Evolutionary conservation across 495 filamentous ascomycete genomes (phyloP).

Genomic region (Aspergillus cavernicola): DNA sequence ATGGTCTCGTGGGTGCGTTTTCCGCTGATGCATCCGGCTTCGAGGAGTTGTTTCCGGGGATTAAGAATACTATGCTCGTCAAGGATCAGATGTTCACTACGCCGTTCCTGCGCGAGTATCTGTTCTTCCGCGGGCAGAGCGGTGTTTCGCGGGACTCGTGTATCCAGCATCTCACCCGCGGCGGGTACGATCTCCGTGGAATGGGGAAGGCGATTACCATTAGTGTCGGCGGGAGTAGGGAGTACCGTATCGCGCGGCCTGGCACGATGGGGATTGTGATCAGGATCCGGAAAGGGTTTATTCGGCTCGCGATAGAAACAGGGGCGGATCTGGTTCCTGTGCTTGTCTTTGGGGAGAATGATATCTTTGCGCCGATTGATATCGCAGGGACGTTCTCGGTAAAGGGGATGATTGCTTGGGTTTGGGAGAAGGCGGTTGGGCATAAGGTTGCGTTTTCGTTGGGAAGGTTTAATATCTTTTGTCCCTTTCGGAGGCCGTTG

Average conservation of each 20-base stretch:
- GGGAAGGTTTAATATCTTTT: constrained; percentile 66
- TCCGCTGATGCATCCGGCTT: constrained; percentile 77
- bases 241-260: constrained; percentile 23
- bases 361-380: constrained; percentile 20
- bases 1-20: constrained; percentile 78
- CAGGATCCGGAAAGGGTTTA: constrained; percentile 24
- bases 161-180: constrained; percentile 20
- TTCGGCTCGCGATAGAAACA: constrained; percentile 20
- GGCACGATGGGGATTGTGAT: constrained; percentile 24
- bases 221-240: constrained; percentile 24
- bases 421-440: constrained; percentile 65
- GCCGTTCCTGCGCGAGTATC: constrained; percentile 22
- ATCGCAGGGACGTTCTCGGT: constrained; percentile 23
- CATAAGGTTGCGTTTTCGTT: constrained; percentile 75
- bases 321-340: constrained; percentile 27
- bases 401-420: constrained; percentile 57
- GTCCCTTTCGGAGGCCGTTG: constrained; percentile 18
- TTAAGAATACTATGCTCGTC: constrained; percentile 55
- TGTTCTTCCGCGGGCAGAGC: constrained; percentile 15
- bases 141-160: constrained; percentile 25
- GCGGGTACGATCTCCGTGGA: constrained; percentile 23
- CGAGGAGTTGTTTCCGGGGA: constrained; percentile 76
- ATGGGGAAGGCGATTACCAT: constrained; percentile 32
- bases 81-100: constrained; percentile 17
- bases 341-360: constrained; percentile 27